These are phyloP conservation scores for Monascus ruber DNA, from an alignment of 2,329 filamentous ascomycete genomes.

Conservation along the genomic window DNA sequence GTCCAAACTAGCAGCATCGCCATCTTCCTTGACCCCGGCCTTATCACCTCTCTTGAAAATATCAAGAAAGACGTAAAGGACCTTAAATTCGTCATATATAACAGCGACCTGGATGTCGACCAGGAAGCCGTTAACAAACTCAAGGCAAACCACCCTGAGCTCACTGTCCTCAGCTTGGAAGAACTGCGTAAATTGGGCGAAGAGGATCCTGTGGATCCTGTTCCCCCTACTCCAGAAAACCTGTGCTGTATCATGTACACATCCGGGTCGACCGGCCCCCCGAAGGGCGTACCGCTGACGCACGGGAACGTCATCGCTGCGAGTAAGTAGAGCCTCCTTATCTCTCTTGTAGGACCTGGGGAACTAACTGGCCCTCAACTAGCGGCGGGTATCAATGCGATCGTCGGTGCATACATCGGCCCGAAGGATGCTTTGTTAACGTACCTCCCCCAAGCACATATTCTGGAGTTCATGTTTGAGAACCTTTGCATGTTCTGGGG, in stretches of 20 bases:
- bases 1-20: constrained; percentile 66
- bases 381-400: constrained; percentile 70
- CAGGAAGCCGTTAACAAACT: constrained; percentile 44
- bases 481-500: constrained; percentile 83
- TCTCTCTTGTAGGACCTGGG: constrained; percentile 1
- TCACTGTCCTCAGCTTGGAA: constrained; percentile 45
- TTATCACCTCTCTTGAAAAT: constrained; percentile 50
- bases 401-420: constrained; percentile 67
- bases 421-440: constrained; percentile 71
- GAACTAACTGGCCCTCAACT: constrained; percentile 6
- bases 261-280: constrained; percentile 77
- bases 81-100: constrained; percentile 48
- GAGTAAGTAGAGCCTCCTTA: constrained; percentile 38
- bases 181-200: constrained; percentile 45
- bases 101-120: constrained; percentile 42
- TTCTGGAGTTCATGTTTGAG: constrained; percentile 92
- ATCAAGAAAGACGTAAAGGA: constrained; percentile 45
- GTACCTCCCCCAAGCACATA: constrained; percentile 89
- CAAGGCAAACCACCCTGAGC: constrained; percentile 40
- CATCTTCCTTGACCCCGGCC: constrained; percentile 78
- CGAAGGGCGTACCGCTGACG: constrained; percentile 77
- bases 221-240: constrained; percentile 62
- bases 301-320: constrained; percentile 72
- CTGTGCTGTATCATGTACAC: constrained; percentile 75
- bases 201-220: constrained; percentile 58